Evolutionary conservation across 2,329 filamentous ascomycete genomes (phyloP), one percentile per base, ranked within the genome.

Genomic region (Calonectria naviculata): DNA sequence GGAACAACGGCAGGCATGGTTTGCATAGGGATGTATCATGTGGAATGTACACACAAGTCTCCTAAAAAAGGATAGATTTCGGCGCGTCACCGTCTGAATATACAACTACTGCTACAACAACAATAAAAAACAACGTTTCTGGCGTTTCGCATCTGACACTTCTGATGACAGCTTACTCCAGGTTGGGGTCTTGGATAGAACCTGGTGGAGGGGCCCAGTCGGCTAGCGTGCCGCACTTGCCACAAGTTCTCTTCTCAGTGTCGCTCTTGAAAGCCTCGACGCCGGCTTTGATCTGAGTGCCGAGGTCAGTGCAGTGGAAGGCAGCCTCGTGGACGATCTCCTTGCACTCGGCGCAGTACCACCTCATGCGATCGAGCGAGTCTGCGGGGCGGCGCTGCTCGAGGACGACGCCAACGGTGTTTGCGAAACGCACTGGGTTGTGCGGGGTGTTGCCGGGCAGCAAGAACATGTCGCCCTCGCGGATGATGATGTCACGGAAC

Each of bases 401-500:
- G 70, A 98, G 87, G 38, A 98, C 96, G 61, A 98, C 88, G 36
- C 96, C 96, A n/a, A 98, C 95, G 0, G 96, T 98, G 84, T 97
- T 88, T 79, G 93, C 93, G 84, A 98, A 98, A 70, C 96, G 91
- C 38, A 98, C 94, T 0, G 97, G 96, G 83, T 97, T 98, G 85
- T 98, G 96, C 29, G 96, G 96, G n/a, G 93, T 97, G 83, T 98
- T 95, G n/a, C 92, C 90, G 0, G 96, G 96, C 1, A 99, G 89
- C 5, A 98, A 87, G 83, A 98, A 98, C 90, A 98, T 93, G 76
- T 97, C 95, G 74, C 96, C 96, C 85, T 98, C 95, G 79, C 92
- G 89, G 85, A 98, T 98, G 80, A 95, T 88, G 74, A 98, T 91
- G 84, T 98, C 96, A 75, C 91, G 89, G 84, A 97, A 97, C 58